Conservation (phyloP, 768 basidiomycete species). For the Suillus americanus region DNA sequence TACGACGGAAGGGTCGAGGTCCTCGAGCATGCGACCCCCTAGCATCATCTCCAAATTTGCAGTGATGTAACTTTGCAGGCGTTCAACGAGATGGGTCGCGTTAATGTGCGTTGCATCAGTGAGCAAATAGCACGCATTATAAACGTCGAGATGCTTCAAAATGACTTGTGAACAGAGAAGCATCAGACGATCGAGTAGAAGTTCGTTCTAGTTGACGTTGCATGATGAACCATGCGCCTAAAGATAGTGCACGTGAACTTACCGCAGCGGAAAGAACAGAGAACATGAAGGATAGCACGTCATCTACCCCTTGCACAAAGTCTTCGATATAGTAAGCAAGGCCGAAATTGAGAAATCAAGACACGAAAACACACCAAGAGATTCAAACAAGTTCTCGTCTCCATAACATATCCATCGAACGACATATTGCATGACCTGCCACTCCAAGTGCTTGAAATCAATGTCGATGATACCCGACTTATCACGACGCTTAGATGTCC, state of each 20-base stretch:
- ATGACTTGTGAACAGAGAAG: slow-evolving; percentile 80
- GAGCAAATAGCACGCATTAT: slow-evolving; percentile 80
- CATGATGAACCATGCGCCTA: not conserved
- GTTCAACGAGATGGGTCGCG: slow-evolving; percentile 62
- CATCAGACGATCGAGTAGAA: slow-evolving; percentile 83
- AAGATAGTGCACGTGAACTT: slow-evolving; percentile 23
- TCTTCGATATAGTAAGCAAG: slow-evolving; percentile 40
- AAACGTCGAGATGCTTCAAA: slow-evolving; percentile 60
- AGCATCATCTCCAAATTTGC: slow-evolving; percentile 87
- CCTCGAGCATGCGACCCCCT: slow-evolving; percentile 78
- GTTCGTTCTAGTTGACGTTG: slow-evolving; percentile 61
- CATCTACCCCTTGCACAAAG: slow-evolving; percentile 63
- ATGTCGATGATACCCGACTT: slow-evolving; percentile 56
- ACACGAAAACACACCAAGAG: slow-evolving; percentile 49
- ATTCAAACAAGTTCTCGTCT: slow-evolving; percentile 67
- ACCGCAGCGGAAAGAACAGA: slow-evolving; percentile 85
- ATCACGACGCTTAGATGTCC: slow-evolving; percentile 68
- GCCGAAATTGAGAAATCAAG: not conserved
- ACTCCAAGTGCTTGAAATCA: slow-evolving; percentile 68
- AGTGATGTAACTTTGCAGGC: slow-evolving; percentile 76
- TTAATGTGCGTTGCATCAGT: slow-evolving; percentile 80
- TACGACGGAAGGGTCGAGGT: slow-evolving; percentile 63
- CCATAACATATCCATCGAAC: slow-evolving; percentile 79
- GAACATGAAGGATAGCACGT: slow-evolving; percentile 83
- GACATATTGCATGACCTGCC: slow-evolving; percentile 75